phyloP scores from a whole-genome alignment of 73 alveolate genomes.

The Symbiodinium pilosum region DNA sequence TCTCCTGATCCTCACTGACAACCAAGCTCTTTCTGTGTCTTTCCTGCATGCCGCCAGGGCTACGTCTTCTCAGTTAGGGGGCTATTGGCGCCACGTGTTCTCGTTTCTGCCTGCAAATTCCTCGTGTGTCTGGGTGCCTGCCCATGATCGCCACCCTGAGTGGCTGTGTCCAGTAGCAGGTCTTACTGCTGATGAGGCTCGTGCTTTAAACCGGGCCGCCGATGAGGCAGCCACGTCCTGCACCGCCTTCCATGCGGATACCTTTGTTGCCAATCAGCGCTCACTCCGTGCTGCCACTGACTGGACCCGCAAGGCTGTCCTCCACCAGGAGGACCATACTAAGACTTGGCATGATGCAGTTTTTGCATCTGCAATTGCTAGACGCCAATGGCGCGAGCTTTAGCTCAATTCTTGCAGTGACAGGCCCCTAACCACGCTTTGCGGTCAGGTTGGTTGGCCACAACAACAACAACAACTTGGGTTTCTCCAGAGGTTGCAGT shows the following conservation, averaged over 20 bases:
- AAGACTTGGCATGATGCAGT: neutral
- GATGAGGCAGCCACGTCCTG: neutral
- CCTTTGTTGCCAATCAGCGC: neutral
- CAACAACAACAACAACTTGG: no score
- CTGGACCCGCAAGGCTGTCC: neutral
- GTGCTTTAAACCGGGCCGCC: neutral
- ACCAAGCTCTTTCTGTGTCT: neutral
- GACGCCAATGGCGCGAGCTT: no score
- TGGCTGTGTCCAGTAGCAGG: neutral
- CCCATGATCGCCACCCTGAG: neutral
- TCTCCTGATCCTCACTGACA: neutral
- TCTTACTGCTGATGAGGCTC: neutral
- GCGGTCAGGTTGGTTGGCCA: no score
- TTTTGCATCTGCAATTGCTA: no score
- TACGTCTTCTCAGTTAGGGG: neutral
- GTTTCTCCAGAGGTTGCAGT: no score
- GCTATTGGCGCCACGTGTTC: no score
- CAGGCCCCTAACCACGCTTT: no score
- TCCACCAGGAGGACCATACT: neutral
- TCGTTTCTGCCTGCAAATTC: no score
- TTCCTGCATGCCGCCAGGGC: neutral
- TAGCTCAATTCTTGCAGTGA: no score
- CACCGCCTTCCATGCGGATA: neutral
- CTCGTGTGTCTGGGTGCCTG: neutral
- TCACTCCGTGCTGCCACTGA: neutral